Evolutionary conservation across 441 rosid genomes (phyloP).

Genomic region (Lepidium campestre): DNA sequence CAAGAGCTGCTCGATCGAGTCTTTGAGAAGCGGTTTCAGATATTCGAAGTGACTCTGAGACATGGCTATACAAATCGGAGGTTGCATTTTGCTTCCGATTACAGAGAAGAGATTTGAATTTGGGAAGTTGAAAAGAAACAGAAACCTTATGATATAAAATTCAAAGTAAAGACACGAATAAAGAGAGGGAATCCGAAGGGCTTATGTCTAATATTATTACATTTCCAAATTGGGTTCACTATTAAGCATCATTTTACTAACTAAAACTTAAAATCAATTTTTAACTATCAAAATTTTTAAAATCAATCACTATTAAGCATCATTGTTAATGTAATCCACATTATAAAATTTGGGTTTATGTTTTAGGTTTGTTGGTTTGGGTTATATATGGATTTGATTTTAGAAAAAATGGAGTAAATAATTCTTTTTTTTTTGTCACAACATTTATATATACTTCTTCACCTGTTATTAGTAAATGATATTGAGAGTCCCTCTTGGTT

Average conservation of each 20-base stretch:
- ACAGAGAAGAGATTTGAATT: slow-evolving; percentile 1
- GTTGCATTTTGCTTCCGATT: slow-evolving; percentile 21
- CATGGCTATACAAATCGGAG: slow-evolving; percentile 4
- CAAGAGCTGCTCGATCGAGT: slow-evolving; percentile 55
- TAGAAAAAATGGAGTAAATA: too few relatives aligned
- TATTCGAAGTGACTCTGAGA: slow-evolving; percentile 15
- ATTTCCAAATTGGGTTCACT: slow-evolving; percentile 4
- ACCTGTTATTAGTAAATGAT: slow-evolving; percentile 5
- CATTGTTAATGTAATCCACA: too few relatives aligned
- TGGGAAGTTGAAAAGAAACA: neutral
- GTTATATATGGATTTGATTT: too few relatives aligned
- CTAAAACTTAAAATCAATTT: too few relatives aligned
- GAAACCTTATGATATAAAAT: slow-evolving; percentile 39
- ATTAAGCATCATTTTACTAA: neutral
- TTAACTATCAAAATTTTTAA: too few relatives aligned
- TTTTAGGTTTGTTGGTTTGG: too few relatives aligned
- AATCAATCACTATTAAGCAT: too few relatives aligned
- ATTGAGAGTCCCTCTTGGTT: slow-evolving; percentile 9
- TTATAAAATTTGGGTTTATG: too few relatives aligned
- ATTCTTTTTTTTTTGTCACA: too few relatives aligned
- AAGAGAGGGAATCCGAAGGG: slow-evolving; percentile 30
- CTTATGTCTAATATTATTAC: neutral
- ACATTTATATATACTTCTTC: neutral
- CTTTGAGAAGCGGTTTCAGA: slow-evolving; percentile 43
- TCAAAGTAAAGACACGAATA: slow-evolving; percentile 32